phyloP scores from a whole-genome alignment of 2,329 filamentous ascomycete genomes.

The Fusarium buxicola region DNA sequence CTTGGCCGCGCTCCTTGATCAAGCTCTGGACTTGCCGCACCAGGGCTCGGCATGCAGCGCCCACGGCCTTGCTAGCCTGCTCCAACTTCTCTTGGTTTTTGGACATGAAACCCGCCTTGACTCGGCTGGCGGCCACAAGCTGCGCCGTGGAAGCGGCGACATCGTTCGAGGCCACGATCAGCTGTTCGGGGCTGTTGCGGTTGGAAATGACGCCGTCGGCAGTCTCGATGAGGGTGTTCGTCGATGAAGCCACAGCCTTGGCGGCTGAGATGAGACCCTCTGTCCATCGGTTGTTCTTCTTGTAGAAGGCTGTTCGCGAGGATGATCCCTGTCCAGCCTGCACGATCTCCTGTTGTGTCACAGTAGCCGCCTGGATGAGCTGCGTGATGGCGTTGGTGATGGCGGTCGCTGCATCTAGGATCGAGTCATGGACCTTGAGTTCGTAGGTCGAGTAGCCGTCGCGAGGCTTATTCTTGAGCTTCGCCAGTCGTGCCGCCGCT shows the following conservation, averaged over 20 bases:
- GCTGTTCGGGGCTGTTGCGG: constrained; percentile 93
- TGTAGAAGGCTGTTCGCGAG: constrained; percentile 95
- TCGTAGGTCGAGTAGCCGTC: constrained; percentile 97
- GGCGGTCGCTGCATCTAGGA: constrained; percentile 90
- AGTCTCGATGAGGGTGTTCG: constrained; percentile 97
- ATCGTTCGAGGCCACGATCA: constrained; percentile 97
- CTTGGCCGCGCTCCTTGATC: constrained; percentile 86
- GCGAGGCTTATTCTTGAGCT: constrained; percentile 95
- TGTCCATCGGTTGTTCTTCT: constrained; percentile 99
- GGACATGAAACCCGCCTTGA: constrained; percentile 98
- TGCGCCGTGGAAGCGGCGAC: constrained; percentile 97
- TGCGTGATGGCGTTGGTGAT: constrained; percentile 94
- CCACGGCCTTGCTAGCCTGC: constrained; percentile 91
- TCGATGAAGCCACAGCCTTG: constrained; percentile 93
- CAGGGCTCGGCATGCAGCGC: constrained; percentile 84
- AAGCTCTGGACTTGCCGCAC: constrained; percentile 95
- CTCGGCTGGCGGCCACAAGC: constrained; percentile 92
- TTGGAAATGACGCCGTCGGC: constrained; percentile 94
- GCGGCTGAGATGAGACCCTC: constrained; percentile 97
- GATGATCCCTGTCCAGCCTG: constrained; percentile 89
- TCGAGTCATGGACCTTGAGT: constrained; percentile 93
- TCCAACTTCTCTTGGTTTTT: constrained; percentile 95
- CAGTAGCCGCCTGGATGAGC: constrained; percentile 93
- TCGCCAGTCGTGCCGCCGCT: constrained; percentile 87
- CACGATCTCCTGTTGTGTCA: constrained; percentile 95